Evolutionary conservation across 352 stramenopile species (phyloP).

Genomic region (Saprolegnia diclina): DNA sequence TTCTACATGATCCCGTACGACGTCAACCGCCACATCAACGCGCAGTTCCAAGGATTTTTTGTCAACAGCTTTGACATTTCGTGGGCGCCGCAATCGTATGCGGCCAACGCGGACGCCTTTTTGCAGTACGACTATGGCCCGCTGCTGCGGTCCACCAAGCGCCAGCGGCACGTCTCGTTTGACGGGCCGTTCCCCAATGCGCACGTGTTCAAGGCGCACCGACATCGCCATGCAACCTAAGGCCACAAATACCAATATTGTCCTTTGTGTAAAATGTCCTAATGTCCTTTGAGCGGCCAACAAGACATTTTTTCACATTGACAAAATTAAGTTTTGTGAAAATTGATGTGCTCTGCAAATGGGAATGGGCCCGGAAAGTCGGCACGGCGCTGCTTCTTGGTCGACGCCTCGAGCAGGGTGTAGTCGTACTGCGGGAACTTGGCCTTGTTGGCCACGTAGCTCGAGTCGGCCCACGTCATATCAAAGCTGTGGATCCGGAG

Average conservation of each 20-base stretch:
- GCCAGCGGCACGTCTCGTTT: slow-evolving; percentile 31
- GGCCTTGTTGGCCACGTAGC: slow-evolving; percentile 56
- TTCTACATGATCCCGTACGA: slow-evolving; percentile 77
- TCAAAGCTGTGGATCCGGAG: slow-evolving; percentile 82
- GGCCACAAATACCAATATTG: not conserved
- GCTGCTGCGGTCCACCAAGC: slow-evolving; percentile 50
- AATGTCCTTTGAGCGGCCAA: too few species aligned
- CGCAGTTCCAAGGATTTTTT: slow-evolving; percentile 58
- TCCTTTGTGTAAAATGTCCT: too few species aligned
- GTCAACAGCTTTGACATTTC: slow-evolving; percentile 66
- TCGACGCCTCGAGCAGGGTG: slow-evolving; percentile 52
- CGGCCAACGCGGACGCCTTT: slow-evolving; percentile 44
- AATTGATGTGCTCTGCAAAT: slow-evolving; percentile 53
- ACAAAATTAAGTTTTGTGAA: slow-evolving; percentile 5
- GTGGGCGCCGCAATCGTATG: slow-evolving; percentile 62
- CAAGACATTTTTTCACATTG: not conserved
- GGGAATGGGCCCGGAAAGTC: slow-evolving; percentile 66
- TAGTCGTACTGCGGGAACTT: slow-evolving; percentile 52
- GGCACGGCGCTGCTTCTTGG: slow-evolving; percentile 64
- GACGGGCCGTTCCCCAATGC: slow-evolving; percentile 17
- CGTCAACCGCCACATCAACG: slow-evolving; percentile 48
- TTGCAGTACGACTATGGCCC: slow-evolving; percentile 55
- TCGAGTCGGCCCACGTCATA: slow-evolving; percentile 58
- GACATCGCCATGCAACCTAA: not conserved
- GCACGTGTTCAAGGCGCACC: not conserved